Percentiles rank a stretch among this genome's conserved stretches.
Conservation (phyloP, 2,329 filamentous ascomycete genomes). For the Cadophora gregata region DNA sequence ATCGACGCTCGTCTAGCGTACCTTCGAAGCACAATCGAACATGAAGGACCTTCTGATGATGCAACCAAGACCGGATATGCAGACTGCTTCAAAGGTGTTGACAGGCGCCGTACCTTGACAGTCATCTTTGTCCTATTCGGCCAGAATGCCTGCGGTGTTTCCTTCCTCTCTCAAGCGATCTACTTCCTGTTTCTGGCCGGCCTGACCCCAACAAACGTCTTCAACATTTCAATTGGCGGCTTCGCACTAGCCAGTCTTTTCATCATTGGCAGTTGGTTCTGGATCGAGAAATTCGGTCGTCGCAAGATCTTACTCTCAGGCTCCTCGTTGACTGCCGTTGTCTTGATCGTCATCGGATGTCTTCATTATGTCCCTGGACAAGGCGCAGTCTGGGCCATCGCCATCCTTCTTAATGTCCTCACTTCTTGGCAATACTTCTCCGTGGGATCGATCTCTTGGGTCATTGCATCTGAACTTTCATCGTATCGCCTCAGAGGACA, state of each 20-base stretch:
- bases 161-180: constrained; percentile 32
- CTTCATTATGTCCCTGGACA: constrained; percentile 30
- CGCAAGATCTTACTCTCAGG: constrained; percentile 79
- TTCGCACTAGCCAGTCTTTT: constrained; percentile 32
- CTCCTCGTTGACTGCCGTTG: constrained; percentile 72
- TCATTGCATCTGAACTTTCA: constrained; percentile 32
- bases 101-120: constrained; percentile 46
- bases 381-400: constrained; percentile 33
- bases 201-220: constrained; percentile 30
- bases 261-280: constrained; percentile 33
- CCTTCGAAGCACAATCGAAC: constrained; percentile 26
- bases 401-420: constrained; percentile 34
- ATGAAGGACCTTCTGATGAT: constrained; percentile 21
- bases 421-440: constrained; percentile 33
- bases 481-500: constrained; percentile 33
- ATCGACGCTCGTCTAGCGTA: constrained; percentile 29
- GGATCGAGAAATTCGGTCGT: constrained; percentile 71
- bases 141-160: constrained; percentile 30
- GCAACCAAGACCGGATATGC: constrained; percentile 34
- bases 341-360: constrained; percentile 77
- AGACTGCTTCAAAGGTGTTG: constrained; percentile 44
- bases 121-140: constrained; percentile 46
- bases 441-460: constrained; percentile 30
- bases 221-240: constrained; percentile 34
- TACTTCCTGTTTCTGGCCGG: constrained; percentile 36